Evolutionary conservation across 1,139 yeast species (phyloP).

Genomic region (Meyerozyma sp.): DNA sequence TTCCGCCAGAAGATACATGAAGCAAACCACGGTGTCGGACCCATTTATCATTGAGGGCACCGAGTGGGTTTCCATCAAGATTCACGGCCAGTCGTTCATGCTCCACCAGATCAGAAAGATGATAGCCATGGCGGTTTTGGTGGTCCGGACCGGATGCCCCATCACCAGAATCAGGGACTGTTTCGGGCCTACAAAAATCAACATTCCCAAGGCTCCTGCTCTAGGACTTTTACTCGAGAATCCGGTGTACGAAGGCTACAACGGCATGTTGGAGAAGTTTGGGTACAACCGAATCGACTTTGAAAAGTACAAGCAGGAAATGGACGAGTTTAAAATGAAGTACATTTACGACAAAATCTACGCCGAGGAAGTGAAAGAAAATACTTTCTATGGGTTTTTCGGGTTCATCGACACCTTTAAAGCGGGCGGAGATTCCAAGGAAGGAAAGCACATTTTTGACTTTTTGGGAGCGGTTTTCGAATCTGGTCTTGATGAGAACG

Average conservation of each 20-base stretch:
- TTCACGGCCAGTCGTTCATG: conserved; percentile 98
- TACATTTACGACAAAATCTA: conserved; percentile 90
- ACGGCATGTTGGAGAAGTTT: conserved; percentile 60
- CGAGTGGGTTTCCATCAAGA: conserved; percentile 93
- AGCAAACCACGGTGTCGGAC: conserved; percentile 70
- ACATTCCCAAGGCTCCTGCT: conserved; percentile 97
- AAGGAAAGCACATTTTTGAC: conserved; percentile 55
- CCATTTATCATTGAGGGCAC: conserved; percentile 92
- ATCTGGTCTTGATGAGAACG: conserved; percentile 17
- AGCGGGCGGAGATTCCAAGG: conserved; percentile 20
- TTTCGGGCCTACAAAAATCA: conserved; percentile 66
- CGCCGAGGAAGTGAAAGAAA: conserved; percentile 80
- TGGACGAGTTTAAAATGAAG: conserved; percentile 83
- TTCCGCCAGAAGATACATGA: conserved; percentile 79
- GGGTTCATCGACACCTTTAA: conserved; percentile 79
- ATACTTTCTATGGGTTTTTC: conserved; percentile 83
- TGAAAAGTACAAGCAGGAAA: conserved; percentile 57
- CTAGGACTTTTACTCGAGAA: conserved; percentile 84
- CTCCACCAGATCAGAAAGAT: conserved; percentile 95
- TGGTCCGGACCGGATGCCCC: conserved; percentile 84
- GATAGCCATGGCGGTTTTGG: conserved; percentile 92
- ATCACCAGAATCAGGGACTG: conserved; percentile 70
- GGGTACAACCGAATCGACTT: conserved; percentile 81
- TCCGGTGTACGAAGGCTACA: conserved; percentile 88
- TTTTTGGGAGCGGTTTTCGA: conserved; percentile 59